Evolutionary conservation across 179 eudicot genomes (phyloP).

Genomic region (Camellia oleifera): DNA sequence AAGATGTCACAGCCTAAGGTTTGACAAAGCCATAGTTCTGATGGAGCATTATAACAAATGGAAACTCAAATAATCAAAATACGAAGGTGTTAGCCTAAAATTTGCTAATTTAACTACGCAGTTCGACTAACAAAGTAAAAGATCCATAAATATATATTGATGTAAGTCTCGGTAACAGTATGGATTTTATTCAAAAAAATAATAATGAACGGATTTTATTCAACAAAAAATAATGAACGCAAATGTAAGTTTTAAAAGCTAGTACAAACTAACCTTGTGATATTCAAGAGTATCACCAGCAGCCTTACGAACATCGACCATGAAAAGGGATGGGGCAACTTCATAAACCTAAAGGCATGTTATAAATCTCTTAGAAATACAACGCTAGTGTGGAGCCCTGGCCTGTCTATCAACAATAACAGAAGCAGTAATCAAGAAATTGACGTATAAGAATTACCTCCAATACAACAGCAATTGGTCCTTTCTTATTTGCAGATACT

Average conservation of each 20-base stretch:
- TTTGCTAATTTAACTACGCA: neutral
- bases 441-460: conserved; percentile 49
- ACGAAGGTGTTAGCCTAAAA: neutral
- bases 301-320: conserved; percentile 97
- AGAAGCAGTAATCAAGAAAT: conserved; percentile 11
- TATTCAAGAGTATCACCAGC: conserved; percentile 97
- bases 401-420: neutral
- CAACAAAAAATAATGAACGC: neutral
- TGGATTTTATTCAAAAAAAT: neutral
- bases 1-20: too few species aligned
- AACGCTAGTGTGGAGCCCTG: neutral
- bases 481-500: conserved; percentile 53
- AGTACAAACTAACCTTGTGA: conserved; percentile 55
- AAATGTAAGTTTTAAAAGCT: too few species aligned
- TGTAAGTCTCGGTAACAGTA: too few species aligned
- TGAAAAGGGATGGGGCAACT: conserved; percentile 92
- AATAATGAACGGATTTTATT: neutral
- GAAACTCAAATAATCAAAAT: neutral
- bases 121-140: neutral
- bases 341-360: conserved; percentile 57
- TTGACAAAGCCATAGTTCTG: neutral
- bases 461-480: conserved; percentile 83
- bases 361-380: neutral
- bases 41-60: neutral
- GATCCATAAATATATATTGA: neutral